phyloP scores from a whole-genome alignment of 305 asterid genomes.

The Fraxinus baroniana region DNA sequence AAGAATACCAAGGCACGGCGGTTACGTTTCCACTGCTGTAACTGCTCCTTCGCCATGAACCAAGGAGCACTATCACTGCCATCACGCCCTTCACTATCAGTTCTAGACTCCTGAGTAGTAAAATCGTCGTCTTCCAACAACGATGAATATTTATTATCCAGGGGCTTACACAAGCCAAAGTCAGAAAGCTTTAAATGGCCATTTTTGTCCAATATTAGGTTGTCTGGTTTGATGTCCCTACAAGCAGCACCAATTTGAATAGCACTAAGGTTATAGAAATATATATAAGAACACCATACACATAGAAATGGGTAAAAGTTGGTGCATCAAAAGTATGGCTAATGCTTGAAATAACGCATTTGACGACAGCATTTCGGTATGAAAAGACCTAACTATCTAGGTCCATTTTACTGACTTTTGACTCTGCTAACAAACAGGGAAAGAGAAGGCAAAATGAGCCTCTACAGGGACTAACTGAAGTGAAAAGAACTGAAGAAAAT shows the following conservation, averaged over 20 bases:
- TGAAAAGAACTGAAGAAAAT: not conserved
- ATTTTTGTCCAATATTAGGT: constrained; percentile 82
- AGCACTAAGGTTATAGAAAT: constrained; percentile 14
- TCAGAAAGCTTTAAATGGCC: constrained; percentile 97
- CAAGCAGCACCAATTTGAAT: constrained; percentile 19
- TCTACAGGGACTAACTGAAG: not conserved
- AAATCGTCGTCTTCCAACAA: constrained; percentile 76
- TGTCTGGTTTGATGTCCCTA: constrained; percentile 98
- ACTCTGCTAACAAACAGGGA: not conserved
- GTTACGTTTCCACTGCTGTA: constrained; percentile 88
- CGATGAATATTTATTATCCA: constrained; percentile 79
- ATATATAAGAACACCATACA: not conserved
- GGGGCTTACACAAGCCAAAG: constrained; percentile 93
- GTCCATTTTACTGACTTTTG: not conserved
- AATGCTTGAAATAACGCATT: not conserved
- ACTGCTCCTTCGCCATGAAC: constrained; percentile 93
- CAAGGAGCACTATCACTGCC: constrained; percentile 60
- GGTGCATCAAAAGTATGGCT: not conserved
- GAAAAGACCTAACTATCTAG: not conserved
- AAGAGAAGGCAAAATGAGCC: not conserved
- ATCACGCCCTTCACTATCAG: constrained; percentile 40
- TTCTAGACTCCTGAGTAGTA: constrained; percentile 44
- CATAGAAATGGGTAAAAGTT: not conserved
- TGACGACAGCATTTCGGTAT: not conserved
- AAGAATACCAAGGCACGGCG: constrained; percentile 83